Evolutionary conservation across 1,139 yeast genomes (phyloP).

Genomic region (Taiozyma sp.): DNA sequence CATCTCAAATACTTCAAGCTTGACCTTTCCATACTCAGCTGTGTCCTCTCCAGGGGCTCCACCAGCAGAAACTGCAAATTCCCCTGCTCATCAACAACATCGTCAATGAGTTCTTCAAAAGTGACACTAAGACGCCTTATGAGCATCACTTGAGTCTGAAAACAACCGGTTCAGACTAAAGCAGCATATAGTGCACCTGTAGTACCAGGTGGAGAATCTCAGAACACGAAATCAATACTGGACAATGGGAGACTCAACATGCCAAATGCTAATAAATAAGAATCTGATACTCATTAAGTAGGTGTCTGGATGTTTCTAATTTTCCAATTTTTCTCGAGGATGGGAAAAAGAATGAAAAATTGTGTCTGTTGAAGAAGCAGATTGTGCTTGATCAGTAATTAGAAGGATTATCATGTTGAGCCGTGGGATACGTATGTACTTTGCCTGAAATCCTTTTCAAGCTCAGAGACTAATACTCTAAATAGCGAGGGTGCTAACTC

Average conservation of each 20-base stretch:
- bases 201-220: too few species aligned
- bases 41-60: not conserved
- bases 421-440: conserved; percentile 7
- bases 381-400: not conserved
- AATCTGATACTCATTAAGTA: not conserved
- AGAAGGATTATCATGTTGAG: conserved; percentile 2
- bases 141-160: not conserved
- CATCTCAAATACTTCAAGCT: conserved; percentile 7
- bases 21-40: conserved; percentile 5
- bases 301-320: conserved; percentile 6
- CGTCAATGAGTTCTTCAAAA: conserved; percentile 3
- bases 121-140: not conserved
- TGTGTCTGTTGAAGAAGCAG: not conserved
- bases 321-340: conserved; percentile 1
- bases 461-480: not conserved
- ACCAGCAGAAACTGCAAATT: not conserved
- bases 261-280: not conserved
- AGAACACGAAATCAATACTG: too few species aligned
- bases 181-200: not conserved
- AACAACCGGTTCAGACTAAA: too few species aligned
- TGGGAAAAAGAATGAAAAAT: not conserved
- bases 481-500: conserved; percentile 7
- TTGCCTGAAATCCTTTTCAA: not conserved
- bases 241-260: too few species aligned
- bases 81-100: not conserved